Evolutionary conservation across 169 alveolate species (phyloP), one percentile per base, ranked within the genome.

Genomic region (Ichthyophthirius multifiliis): DNA sequence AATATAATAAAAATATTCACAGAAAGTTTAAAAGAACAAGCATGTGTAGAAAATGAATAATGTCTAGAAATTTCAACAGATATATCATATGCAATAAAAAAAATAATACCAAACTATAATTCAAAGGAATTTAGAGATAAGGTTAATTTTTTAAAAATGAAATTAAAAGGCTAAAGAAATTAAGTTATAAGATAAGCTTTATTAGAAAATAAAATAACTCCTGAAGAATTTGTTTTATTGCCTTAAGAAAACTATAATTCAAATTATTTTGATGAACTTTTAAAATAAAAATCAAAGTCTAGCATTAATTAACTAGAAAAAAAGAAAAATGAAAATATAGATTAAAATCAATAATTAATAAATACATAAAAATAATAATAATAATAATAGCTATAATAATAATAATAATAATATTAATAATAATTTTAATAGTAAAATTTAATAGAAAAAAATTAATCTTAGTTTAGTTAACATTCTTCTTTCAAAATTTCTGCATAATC

Each of bases 101-200:
- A 16, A 55, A n/a, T n/a, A n/a, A n/a, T n/a, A n/a, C n/a, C n/a
- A 39, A 55, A 27, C n/a, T 39, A 55, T 55, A 55, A 39, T 55
- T 55, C 31, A 16, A 55, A 55, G 18, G 71, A 55, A 55, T 55
- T 55, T 5, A 34, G 71, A 27, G 71, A 55, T 55, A 55, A 55
- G 31, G 71, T 55, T 15, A 55, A 55, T 55, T 34, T 55, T 55
- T 55, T 55, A 55, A 55, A 55, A 55, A 55, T 55, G 71, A 55
- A 55, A 27, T 55, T 55, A 27, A 55, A 55, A 23, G 71, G 71
- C 12, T 55, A 34, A 15, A 55, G 71, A 55, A 55, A 55, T 55
- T 27, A 55, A 10, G 31, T 34, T 5, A 39, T 39, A 15, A 55
- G 71, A 9, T 23, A 27, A 15, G 71, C 71, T 15, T 39, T 55